Evolutionary conservation across 768 basidiomycete genomes (phyloP).

Genomic region (Mycena indigotica): DNA sequence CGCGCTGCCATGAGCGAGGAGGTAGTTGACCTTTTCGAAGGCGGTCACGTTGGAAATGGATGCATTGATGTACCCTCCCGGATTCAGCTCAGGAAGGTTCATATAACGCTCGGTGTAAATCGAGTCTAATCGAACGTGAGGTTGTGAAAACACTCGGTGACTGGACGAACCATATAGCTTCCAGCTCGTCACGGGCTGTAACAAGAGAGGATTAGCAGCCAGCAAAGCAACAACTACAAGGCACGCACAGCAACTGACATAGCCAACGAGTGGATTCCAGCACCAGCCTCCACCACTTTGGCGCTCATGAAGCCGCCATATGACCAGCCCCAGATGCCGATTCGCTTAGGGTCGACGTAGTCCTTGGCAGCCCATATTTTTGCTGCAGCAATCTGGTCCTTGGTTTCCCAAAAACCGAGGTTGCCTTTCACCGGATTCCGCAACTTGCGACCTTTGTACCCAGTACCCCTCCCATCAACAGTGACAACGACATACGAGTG

Average conservation of each 20-base stretch:
- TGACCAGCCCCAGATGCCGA: constrained; percentile 99
- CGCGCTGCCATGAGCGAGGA: constrained; percentile 90
- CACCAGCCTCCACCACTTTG: constrained; percentile 89
- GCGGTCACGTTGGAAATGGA: constrained; percentile 87
- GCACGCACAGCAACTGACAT: constrained; percentile 84
- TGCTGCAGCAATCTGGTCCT: constrained; percentile 88
- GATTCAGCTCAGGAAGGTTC: constrained; percentile 78
- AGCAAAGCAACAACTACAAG: constrained; percentile 8
- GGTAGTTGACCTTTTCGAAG: constrained; percentile 77
- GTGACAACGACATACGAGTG: constrained; percentile 83
- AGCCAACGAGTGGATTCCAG: constrained; percentile 85
- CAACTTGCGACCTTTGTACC: constrained; percentile 81
- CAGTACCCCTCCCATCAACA: constrained; percentile 94
- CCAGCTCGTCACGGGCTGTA: constrained; percentile 89
- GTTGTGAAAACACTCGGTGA: neutral
- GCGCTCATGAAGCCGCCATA: constrained; percentile 96
- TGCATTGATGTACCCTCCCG: constrained; percentile 85
- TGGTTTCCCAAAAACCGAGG: constrained; percentile 85
- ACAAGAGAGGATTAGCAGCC: constrained; percentile 15
- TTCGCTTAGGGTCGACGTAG: constrained; percentile 85
- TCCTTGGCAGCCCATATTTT: constrained; percentile 81
- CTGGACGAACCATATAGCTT: constrained; percentile 63
- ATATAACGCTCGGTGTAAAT: constrained; percentile 99
- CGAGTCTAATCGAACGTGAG: constrained; percentile 58
- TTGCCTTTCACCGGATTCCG: constrained; percentile 88